Evolutionary conservation across 495 filamentous ascomycete genomes (phyloP), one percentile per base, ranked within the genome.

Genomic region (Trypethelium eluteriae): DNA sequence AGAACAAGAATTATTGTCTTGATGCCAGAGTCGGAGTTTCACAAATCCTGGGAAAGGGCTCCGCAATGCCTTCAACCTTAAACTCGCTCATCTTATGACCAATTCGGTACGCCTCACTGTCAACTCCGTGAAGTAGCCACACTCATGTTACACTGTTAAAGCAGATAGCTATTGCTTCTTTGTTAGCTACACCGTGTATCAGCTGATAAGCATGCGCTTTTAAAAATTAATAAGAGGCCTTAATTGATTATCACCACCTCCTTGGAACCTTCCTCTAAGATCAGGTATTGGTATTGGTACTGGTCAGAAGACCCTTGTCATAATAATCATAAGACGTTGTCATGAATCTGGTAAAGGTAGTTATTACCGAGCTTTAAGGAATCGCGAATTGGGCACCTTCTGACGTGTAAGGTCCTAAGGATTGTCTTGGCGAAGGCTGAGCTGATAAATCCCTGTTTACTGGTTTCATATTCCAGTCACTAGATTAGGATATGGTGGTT

Each of bases 391-490:
- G 41, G 25, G 25, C 25, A 25, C 25, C 25, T 25, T 25, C 25
- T 25, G 25, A 25, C 25, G 25, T 25, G 25, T 46, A 46, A 16
- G 41, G 16, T 46, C 41, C 41, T 46, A 16, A 46, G 41, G 41
- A 46, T 46, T 46, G 41, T 46, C 9, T 46, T 46, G 41, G 41
- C 41, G 41, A 46, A 46, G 41, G 16, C 41, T 16, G 41, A 46
- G 41, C 41, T 46, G 41, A 46, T 46, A 46, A 46, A 46, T 46
- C 41, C 41, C 41, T 46, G 41, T 46, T 46, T 46, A 46, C 41
- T 46, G 41, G 41, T 46, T 7, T 46, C 41, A 46, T 46, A 1
- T 46, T 46, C 41, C 41, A 46, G 41, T 1, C 41, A 46, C 41
- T 46, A 16, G 16, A 46, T 16, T 46, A 46, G 41, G 1, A 46